Evolutionary conservation across 441 rosid genomes (phyloP).

Genomic region (Capsella rubella): DNA sequence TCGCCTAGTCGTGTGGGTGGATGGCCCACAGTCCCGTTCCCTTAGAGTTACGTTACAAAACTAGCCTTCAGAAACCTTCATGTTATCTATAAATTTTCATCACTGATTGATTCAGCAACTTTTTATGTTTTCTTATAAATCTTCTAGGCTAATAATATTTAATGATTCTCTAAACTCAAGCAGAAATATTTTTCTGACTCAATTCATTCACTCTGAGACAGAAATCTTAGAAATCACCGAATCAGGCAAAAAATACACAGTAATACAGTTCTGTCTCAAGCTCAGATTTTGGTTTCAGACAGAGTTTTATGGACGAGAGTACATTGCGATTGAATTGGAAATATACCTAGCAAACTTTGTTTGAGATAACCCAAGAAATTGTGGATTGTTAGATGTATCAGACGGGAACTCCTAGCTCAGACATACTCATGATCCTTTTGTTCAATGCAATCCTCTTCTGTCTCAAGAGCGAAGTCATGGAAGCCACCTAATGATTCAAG

Average conservation of each 20-base stretch:
- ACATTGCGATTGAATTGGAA: constrained; percentile 1
- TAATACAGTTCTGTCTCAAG: constrained; percentile 20
- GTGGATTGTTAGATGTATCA: constrained; percentile 46
- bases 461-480: constrained; percentile 69
- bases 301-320: constrained; percentile 29
- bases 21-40: constrained; percentile 55
- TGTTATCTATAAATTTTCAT: constrained; percentile 15
- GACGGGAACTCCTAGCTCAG: constrained; percentile 80
- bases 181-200: not conserved
- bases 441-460: constrained; percentile 62
- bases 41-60: constrained; percentile 34
- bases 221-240: not conserved
- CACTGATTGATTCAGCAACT: constrained; percentile 15
- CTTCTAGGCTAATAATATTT: not conserved
- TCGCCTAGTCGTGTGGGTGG: constrained; percentile 42
- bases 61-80: not conserved
- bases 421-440: constrained; percentile 77
- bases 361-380: constrained; percentile 22
- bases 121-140: constrained; percentile 11
- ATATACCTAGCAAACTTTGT: constrained; percentile 11
- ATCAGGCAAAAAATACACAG: not conserved
- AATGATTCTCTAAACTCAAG: not conserved
- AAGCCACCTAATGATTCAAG: constrained; percentile 69
- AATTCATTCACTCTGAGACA: not conserved
- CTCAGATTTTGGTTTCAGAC: constrained; percentile 35